Percentiles rank a stretch among this genome's conserved stretches.
Conservation (phyloP, 306 rosid species). For the Castanopsis chinensis region DNA sequence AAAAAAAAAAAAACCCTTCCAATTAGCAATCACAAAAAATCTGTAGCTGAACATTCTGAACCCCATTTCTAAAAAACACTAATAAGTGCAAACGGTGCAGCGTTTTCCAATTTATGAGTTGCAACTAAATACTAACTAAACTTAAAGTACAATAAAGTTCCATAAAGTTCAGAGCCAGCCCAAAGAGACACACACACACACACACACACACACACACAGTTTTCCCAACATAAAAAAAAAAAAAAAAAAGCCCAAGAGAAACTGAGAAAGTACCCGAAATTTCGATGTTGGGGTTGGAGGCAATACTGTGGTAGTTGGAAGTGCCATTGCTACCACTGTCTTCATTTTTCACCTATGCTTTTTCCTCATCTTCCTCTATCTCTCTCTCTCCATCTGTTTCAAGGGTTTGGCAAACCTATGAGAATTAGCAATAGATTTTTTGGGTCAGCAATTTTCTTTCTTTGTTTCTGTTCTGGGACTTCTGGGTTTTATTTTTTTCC, state of each 20-base stretch:
- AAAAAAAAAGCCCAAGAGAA: background rate
- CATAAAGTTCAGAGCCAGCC: background rate
- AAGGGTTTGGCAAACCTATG: background rate
- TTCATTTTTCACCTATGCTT: slow-evolving; percentile 27
- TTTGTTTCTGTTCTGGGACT: no score
- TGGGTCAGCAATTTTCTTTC: background rate
- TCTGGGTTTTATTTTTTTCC: background rate
- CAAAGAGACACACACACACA: background rate
- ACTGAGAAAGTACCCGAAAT: slow-evolving; percentile 20
- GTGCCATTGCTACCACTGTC: slow-evolving; percentile 30
- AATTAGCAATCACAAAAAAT: background rate
- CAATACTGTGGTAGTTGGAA: slow-evolving; percentile 28
- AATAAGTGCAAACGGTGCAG: background rate
- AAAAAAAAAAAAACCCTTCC: background rate
- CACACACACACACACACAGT: background rate
- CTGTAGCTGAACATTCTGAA: background rate
- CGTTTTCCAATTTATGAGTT: background rate
- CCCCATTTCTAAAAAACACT: background rate
- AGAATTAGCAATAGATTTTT: background rate
- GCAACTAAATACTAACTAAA: background rate
- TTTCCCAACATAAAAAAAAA: background rate
- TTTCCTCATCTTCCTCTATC: slow-evolving; percentile 14
- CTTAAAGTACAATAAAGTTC: background rate
- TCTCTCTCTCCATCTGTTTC: background rate
- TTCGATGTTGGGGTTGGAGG: slow-evolving; percentile 12